Evolutionary conservation across 2,329 filamentous ascomycete genomes (phyloP).

Genomic region (Curvularia sp.): DNA sequence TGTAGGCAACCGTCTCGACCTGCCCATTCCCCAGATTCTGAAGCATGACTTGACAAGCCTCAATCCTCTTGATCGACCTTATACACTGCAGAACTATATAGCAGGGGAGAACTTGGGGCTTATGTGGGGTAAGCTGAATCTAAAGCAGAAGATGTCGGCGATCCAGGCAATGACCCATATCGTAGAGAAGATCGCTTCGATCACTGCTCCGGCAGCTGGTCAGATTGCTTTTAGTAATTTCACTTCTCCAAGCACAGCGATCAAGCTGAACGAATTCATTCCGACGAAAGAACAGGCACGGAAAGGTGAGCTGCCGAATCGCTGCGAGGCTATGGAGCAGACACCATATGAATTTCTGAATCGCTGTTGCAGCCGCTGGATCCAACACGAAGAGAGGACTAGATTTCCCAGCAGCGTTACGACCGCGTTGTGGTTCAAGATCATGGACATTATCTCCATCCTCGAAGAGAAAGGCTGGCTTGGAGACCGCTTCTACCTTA

Average conservation of each 20-base stretch:
- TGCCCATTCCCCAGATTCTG: conserved; percentile 6
- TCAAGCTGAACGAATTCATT: conserved; percentile 4
- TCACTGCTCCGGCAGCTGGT: conserved; percentile 11
- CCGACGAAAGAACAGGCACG: neutral
- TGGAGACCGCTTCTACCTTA: conserved; percentile 11
- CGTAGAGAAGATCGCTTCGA: conserved; percentile 7
- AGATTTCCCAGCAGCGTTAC: neutral
- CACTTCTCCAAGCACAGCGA: neutral
- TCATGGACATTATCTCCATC: neutral
- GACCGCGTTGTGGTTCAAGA: neutral
- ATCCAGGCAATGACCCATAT: conserved; percentile 1
- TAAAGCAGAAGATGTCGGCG: neutral
- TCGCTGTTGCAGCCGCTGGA: conserved; percentile 11
- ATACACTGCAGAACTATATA: conserved; percentile 10
- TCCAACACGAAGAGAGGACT: neutral
- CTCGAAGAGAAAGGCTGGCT: conserved; percentile 8
- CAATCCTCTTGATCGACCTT: conserved; percentile 8
- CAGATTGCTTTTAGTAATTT: conserved; percentile 1
- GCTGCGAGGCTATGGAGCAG: neutral
- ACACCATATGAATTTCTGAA: conserved; percentile 5
- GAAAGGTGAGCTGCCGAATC: neutral
- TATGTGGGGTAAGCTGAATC: neutral
- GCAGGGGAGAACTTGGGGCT: neutral
- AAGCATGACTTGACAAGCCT: neutral
- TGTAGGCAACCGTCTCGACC: neutral